Base-by-base conservation (phyloP, 202 grass and related monocot species). In the Bolboschoenoplectus hybrid region DNA sequence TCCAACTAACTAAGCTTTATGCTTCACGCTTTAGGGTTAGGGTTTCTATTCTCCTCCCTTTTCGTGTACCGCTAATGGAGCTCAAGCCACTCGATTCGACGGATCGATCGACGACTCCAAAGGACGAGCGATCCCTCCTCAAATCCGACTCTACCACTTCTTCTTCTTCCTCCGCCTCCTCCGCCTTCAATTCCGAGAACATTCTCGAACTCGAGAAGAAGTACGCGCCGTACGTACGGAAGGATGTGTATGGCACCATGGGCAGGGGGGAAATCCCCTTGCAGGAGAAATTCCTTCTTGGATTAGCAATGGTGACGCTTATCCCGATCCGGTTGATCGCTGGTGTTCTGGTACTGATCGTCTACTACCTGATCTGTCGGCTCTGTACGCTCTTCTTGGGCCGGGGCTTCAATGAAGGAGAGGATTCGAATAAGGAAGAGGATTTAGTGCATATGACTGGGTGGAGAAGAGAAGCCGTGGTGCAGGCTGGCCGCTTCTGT, bases 351-450 rank as follows among this genome's bases (percentile, higher is more conserved):
- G 63, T 97, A 9, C 81, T 97, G 13, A 44, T 93, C 16, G 35
- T 69, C 13, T 97, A 97, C 83, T 94, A 89, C 87, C 77, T 93
- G 68, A 86, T 94, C 50, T 97, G 95, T 86, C 91, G 88, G 17
- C 81, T 93, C n/a, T 94, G 95, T 82, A 94, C 92, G 81, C 82
- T 94, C 7, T 87, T 93, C 80, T 87, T 67, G 0, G 58, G 45
- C 51, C 55, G 86, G 81, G 74, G 81, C 74, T 53, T 84, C 82
- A 69, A 85, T 82, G 84, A 81, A 63, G 55, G 86, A 66, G 20
- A 85, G 72, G 61, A 89, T 85, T 34, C 7, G 20, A 41, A 17
- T 16, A 87, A 44, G 34, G 87, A 89, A 56, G 91, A 91, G 1
- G 84, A 92, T 55, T 89, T 94, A 60, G 86, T 90, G 63, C 92